Base-by-base conservation (phyloP, 2,329 filamentous ascomycete species). In the Stylonectria norvegica region DNA sequence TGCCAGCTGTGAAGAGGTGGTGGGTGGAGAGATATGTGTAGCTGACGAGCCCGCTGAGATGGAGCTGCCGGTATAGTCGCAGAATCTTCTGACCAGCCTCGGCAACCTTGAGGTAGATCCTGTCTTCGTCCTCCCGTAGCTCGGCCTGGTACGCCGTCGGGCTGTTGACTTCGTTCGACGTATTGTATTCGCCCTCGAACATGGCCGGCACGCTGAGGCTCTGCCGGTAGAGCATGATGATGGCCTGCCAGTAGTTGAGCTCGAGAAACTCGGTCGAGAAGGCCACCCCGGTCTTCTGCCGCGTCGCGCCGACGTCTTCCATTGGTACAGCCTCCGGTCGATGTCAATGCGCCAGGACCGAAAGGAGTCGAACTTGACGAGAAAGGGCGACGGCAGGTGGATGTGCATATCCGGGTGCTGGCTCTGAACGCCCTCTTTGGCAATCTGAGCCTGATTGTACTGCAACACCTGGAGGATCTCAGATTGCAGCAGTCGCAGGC, bases 1-100 rank as follows among this genome's bases (percentile, higher is more conserved):
- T 84, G 67, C 90, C 91, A 19, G 91, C 91, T 86, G 95, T 96
- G 68, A 97, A 97, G 5, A 97, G 74, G 65, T 97, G 90, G 61
- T 97, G 91, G 0, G 93, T 96, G 2, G 93, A 90, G 38, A 97
- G 70, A 63, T 94, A 97, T 0, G 91, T 97, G 61, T 96, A 95
- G 65, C 95, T 97, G 39, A 97, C 91, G 28, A 96, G 75, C 37
- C 89, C 85, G 42, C 89, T 81, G 8, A 90, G 75, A 64, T 97
- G 91, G 44, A 97, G 71, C 59, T 95, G 88, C 37, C 91, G 76
- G 64, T 97, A 97, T 23, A 96, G 76, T 45, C 90, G 86, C 59
- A 97, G 68, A 3, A 96, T 91, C 66, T 87, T 93, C 63, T 95
- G 90, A 0, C 91, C 91, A 20, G 91, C 91, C 66, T 96, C 90